A percentile compares a stretch with the other conserved stretches of the same genome.
Evolutionary conservation across 2,329 filamentous ascomycete genomes (phyloP).

Genomic region (Pyrenochaeta sp.): DNA sequence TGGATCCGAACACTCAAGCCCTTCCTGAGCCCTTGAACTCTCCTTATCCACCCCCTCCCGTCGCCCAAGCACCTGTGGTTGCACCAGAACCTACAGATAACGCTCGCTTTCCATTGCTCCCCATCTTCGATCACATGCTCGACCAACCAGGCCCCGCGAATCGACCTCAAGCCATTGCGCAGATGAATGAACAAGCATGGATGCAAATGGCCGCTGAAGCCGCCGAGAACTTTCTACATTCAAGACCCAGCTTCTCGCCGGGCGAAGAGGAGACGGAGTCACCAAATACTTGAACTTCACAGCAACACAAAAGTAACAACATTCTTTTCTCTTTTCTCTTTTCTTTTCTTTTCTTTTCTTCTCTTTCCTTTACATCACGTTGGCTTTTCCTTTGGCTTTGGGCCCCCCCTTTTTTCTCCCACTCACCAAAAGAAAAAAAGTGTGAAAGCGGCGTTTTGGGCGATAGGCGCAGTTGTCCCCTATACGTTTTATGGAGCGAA

Average conservation of each 20-base stretch:
- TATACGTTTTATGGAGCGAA: too few relatives aligned
- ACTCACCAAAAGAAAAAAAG: too few relatives aligned
- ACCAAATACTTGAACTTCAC: too few relatives aligned
- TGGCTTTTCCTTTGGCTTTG: too few relatives aligned
- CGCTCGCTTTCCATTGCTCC: neutral
- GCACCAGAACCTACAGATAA: neutral
- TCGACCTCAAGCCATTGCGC: neutral
- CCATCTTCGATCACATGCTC: neutral
- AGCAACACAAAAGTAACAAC: too few relatives aligned
- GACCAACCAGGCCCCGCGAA: neutral
- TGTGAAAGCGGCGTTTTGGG: too few relatives aligned
- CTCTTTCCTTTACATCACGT: too few relatives aligned
- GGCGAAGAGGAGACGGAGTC: too few relatives aligned
- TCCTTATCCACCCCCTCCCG: neutral
- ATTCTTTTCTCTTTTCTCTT: neutral
- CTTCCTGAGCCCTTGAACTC: neutral
- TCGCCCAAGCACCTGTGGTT: neutral
- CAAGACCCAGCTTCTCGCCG: too few relatives aligned
- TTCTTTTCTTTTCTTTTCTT: neutral
- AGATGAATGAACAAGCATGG: neutral
- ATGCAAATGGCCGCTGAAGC: neutral
- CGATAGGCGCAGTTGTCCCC: too few relatives aligned
- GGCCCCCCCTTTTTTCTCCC: too few relatives aligned
- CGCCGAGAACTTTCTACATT: too few relatives aligned
- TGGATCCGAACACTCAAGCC: neutral